Base-by-base conservation (phyloP, 2,329 filamentous ascomycete genomes). In the Botrytis cinerea region DNA sequence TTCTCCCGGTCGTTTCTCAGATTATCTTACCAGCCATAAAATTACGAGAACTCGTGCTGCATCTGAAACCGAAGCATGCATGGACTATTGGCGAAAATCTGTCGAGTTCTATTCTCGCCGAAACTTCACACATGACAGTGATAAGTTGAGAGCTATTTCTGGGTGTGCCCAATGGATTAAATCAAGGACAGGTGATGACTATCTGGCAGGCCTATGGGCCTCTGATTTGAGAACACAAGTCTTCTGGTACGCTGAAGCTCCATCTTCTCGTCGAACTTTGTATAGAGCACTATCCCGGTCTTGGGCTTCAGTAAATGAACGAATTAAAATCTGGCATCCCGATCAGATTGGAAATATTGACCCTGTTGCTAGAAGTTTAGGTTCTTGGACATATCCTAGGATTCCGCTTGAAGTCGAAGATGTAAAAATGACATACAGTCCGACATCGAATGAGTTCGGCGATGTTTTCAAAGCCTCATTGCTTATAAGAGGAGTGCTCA, bases 141-240 rank as follows among this genome's bases (percentile, higher is more conserved):
- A 51, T 51, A 38, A 38, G 32, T 3, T 67, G 8, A 67, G 63
- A 32, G 63, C 63, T 32, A 54, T 67, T 18, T 51, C 63, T 32
- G 63, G 63, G 35, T 67, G 63, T 67, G 45, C n/a, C 2, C 45
- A 66, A 48, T 66, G 63, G 63, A 66, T 66, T 20, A 67, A 67
- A 51, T 18, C 45, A 35, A 67, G 38, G 46, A 67, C 63, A 35
- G 12, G 46, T 18, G 63, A 67, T 38, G 9, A 7, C 0, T 67
- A 51, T 35, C 7, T 67, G 25, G 63, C 63, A 16, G 43, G 63
- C 1, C 12, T 67, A 14, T 67, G 43, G 63, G n/a, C 25, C 18
- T 46, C 25, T 2, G 63, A 67, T 51, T 25, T 67, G 16, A 4
- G 45, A 38, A 67, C 43, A 32, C 43, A 54, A 35, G 22, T 48